These are phyloP conservation scores for Colletotrichum sansevieriae DNA, from an alignment of 2,329 filamentous ascomycete species.

Conservation along the genomic window DNA sequence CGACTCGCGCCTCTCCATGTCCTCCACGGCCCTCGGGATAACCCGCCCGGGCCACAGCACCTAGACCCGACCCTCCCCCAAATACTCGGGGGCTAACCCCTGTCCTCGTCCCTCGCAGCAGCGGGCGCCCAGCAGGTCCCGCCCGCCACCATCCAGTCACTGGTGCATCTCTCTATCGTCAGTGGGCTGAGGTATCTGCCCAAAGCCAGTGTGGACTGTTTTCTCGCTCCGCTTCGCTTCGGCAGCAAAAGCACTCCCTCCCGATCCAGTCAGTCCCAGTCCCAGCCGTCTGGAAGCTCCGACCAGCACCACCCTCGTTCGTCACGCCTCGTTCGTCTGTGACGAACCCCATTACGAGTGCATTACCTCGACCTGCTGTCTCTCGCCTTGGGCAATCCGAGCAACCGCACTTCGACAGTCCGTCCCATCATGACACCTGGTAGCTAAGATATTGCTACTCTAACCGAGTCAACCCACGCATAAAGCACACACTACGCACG, in stretches of 20 bases:
- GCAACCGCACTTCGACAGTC: slow-evolving; percentile 9
- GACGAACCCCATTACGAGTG: slow-evolving; percentile 38
- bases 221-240: slow-evolving; percentile 14
- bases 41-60: slow-evolving; percentile 34
- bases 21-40: slow-evolving; percentile 38
- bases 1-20: slow-evolving; percentile 33
- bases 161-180: slow-evolving; percentile 24
- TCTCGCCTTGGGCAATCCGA: slow-evolving; percentile 11
- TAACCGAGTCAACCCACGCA: slow-evolving; percentile 15
- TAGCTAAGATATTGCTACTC: slow-evolving; percentile 22
- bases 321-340: slow-evolving; percentile 11
- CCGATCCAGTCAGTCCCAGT: slow-evolving; percentile 4
- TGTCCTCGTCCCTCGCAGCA: slow-evolving; percentile 20
- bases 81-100: slow-evolving; percentile 36
- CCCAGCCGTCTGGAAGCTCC: slow-evolving; percentile 35
- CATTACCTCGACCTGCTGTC: slow-evolving; percentile 13
- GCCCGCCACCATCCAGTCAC: slow-evolving; percentile 12
- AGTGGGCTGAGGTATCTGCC: slow-evolving; percentile 32
- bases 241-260: slow-evolving; percentile 29
- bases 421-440: slow-evolving; percentile 25
- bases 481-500: background rate
- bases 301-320: slow-evolving; percentile 38
- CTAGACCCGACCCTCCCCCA: slow-evolving; percentile 22
- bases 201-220: slow-evolving; percentile 15
- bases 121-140: slow-evolving; percentile 31